Base-by-base conservation (phyloP, 768 basidiomycete genomes). In the Tylopilus sp. region DNA sequence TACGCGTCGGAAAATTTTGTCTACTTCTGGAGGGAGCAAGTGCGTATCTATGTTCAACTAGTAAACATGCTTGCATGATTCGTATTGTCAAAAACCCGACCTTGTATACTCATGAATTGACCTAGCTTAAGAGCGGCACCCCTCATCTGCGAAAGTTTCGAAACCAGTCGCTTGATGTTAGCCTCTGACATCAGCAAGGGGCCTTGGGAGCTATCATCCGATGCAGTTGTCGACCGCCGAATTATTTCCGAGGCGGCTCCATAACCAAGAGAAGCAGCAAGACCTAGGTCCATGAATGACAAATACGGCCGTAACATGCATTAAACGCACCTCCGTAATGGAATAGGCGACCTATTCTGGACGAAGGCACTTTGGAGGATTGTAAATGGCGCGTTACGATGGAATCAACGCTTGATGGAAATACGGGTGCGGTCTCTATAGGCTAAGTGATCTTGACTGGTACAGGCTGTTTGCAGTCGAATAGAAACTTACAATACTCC, bases 21-120 rank as follows among this genome's bases (percentile, higher is more conserved):
- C 94, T 3, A 98, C 70, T 57, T 95, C 92, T 0, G 88, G 80
- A 0, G 95, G 91, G 2, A 99, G 75, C 33, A 90, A 73, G 56
- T 95, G 87, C 0, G 92, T 89, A 67, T 99, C 95, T 98, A 42
- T 31, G 9, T 23, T 17, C 30, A 30, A 13, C 13, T 17, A 47
- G 44, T 51, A 17, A 53, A 20, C 4, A 40, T 8, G 4, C 10
- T 4, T 23, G 26, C 28, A 26, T 48, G 12, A 15, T 11, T 41
- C 28, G 10, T 40, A 25, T 15, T 4, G 17, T 4, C 26, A 41
- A 21, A 3, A 36, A 6, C 55, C 68, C 13, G 18, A 82, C 83
- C 94, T 78, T 99, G 97, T 28, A 98, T 98, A 65, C 93, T 95
- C 77, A 98, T 78, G 63, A 98, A 99, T 64, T 98, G 97, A 0